These are phyloP conservation scores for Eimeria falciformis DNA, from an alignment of 169 alveolate species.

Conservation along the genomic window DNA sequence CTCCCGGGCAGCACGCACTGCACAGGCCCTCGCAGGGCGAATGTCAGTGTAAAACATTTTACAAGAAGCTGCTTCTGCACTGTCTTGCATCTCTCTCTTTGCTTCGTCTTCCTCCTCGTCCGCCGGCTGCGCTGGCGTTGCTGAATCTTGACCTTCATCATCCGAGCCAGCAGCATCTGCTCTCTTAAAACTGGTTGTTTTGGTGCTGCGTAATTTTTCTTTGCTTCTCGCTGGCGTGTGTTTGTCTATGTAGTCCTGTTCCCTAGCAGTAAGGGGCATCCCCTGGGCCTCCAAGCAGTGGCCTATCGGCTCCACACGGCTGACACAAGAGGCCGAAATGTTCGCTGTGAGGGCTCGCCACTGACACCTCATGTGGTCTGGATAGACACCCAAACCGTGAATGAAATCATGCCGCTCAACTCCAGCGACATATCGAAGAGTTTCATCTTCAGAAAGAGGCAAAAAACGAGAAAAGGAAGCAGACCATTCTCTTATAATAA, in stretches of 20 bases:
- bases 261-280: neutral
- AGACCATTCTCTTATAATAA: neutral
- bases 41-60: neutral
- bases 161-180: neutral
- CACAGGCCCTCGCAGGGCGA: neutral
- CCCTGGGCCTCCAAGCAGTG: conserved; percentile 29
- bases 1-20: conserved; percentile 10
- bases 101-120: neutral
- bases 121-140: neutral
- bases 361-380: neutral
- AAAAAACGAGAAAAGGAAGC: neutral
- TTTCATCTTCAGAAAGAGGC: neutral
- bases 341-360: neutral
- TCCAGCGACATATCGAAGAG: neutral
- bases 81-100: neutral
- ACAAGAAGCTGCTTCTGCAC: conserved; percentile 38
- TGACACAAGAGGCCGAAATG: neutral
- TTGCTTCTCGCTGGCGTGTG: no score
- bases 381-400: neutral
- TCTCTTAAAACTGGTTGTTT: neutral
- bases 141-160: neutral
- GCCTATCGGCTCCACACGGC: conserved; percentile 23
- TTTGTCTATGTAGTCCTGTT: neutral
- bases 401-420: neutral
- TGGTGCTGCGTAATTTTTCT: no score